Conservation (phyloP, 768 basidiomycete species). For the Boletus rubropictus region DNA sequence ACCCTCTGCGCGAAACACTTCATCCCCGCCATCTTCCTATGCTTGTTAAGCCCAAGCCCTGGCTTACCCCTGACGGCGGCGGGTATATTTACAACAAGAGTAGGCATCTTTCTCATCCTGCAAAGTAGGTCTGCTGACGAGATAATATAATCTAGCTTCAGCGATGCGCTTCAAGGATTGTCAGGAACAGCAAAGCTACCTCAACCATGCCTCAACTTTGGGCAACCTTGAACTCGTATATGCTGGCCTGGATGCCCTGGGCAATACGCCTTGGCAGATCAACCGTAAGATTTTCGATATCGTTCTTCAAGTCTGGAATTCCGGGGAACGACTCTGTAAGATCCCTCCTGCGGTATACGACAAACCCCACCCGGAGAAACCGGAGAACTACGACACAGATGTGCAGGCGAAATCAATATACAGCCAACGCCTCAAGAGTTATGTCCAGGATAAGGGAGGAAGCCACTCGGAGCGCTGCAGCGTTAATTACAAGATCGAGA, state of each 20-base stretch:
- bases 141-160: constrained; percentile 35
- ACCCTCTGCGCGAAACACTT: constrained; percentile 60
- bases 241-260: constrained; percentile 84
- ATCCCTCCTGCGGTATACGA: constrained; percentile 73
- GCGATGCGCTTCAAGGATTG: constrained; percentile 95
- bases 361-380: constrained; percentile 53
- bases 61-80: constrained; percentile 71
- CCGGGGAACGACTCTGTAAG: constrained; percentile 74
- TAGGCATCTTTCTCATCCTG: constrained; percentile 31
- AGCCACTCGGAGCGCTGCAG: constrained; percentile 90
- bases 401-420: constrained; percentile 51
- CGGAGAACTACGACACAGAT: constrained; percentile 42
- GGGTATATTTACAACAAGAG: constrained; percentile 79
- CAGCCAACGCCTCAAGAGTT: constrained; percentile 48
- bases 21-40: constrained; percentile 96
- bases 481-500: constrained; percentile 96
- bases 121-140: not conserved
- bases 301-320: constrained; percentile 81
- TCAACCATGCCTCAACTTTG: constrained; percentile 63
- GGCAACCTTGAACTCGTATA: constrained; percentile 82
- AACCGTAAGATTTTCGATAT: constrained; percentile 74
- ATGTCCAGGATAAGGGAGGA: constrained; percentile 57
- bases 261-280: constrained; percentile 85
- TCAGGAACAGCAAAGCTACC: constrained; percentile 73
- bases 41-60: constrained; percentile 87